phyloP scores from a whole-genome alignment of 345 rosid genomes.

The Excoecaria cochinchinensis region DNA sequence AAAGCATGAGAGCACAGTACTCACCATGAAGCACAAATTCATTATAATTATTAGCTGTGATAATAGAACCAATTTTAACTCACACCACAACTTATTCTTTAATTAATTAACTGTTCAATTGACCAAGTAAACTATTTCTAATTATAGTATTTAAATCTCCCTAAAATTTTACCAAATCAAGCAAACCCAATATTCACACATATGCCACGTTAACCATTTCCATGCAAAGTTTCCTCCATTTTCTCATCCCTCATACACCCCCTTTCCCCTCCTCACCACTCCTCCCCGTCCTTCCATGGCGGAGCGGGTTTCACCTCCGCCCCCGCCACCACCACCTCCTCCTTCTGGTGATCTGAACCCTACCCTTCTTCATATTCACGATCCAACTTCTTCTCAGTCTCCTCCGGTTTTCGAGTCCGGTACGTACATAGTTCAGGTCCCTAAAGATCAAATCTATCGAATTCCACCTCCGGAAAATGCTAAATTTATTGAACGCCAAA shows the following conservation, averaged over 20 bases:
- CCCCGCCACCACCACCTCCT: conserved; percentile 2
- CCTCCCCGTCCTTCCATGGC: conserved; percentile 46
- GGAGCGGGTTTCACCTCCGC: conserved; percentile 34
- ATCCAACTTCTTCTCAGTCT: conserved; percentile 2
- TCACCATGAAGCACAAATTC: too few species aligned
- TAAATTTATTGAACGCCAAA: neutral
- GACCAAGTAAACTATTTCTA: too few species aligned
- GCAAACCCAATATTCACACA: neutral
- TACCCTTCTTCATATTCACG: neutral
- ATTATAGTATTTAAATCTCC: neutral
- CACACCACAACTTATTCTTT: too few species aligned
- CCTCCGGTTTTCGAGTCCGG: conserved; percentile 25
- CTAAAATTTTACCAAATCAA: too few species aligned
- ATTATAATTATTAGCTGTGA: too few species aligned
- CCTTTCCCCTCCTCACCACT: conserved; percentile 13
- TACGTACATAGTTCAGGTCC: conserved; percentile 50
- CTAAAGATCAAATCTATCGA: conserved; percentile 60
- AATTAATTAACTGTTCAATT: too few species aligned
- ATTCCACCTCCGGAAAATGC: conserved; percentile 48
- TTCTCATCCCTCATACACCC: conserved; percentile 2
- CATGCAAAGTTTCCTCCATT: conserved; percentile 1
- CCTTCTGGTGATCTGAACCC: neutral
- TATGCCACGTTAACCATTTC: conserved; percentile 12
- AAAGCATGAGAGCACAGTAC: too few species aligned
- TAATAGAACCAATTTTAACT: too few species aligned